Evolutionary conservation across 768 basidiomycete genomes (phyloP).

Genomic region (Tylopilus felleus): DNA sequence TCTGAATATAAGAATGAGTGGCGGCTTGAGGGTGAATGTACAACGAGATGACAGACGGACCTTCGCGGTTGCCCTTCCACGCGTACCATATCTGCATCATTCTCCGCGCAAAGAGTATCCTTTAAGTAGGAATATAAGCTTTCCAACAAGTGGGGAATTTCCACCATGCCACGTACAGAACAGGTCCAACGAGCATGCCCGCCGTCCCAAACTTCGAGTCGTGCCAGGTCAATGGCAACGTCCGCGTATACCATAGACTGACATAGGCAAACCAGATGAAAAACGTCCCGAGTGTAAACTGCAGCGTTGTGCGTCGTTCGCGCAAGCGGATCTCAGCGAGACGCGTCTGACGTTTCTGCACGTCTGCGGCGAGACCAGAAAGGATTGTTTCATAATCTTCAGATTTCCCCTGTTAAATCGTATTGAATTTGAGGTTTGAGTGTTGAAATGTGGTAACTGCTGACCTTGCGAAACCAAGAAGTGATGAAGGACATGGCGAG

Average conservation of each 20-base stretch:
- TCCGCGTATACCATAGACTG: conserved; percentile 66
- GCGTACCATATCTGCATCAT: conserved; percentile 85
- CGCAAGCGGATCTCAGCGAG: conserved; percentile 83
- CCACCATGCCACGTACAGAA: conserved; percentile 54
- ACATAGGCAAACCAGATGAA: conserved; percentile 71
- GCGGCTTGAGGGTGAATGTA: background rate
- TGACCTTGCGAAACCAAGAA: conserved; percentile 30
- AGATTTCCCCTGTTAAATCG: conserved; percentile 12
- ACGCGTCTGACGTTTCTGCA: conserved; percentile 68
- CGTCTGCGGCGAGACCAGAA: conserved; percentile 59
- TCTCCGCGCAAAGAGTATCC: conserved; percentile 72
- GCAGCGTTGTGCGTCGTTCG: conserved; percentile 73
- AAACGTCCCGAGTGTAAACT: conserved; percentile 76
- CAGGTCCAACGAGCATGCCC: conserved; percentile 66
- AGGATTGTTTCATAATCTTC: conserved; percentile 81
- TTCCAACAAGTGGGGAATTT: background rate
- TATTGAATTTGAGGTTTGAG: background rate
- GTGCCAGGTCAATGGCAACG: conserved; percentile 42
- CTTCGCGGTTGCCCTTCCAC: conserved; percentile 76
- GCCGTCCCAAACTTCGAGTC: conserved; percentile 35
- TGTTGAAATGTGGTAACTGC: background rate
- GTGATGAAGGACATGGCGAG: conserved; percentile 30
- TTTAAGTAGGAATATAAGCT: conserved; percentile 23
- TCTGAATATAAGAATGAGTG: conserved; percentile 45
- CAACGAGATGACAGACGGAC: conserved; percentile 34